Evolutionary conservation across 306 rosid species (phyloP), one percentile per base, ranked within the genome.

Genomic region (Alnus rubra): DNA sequence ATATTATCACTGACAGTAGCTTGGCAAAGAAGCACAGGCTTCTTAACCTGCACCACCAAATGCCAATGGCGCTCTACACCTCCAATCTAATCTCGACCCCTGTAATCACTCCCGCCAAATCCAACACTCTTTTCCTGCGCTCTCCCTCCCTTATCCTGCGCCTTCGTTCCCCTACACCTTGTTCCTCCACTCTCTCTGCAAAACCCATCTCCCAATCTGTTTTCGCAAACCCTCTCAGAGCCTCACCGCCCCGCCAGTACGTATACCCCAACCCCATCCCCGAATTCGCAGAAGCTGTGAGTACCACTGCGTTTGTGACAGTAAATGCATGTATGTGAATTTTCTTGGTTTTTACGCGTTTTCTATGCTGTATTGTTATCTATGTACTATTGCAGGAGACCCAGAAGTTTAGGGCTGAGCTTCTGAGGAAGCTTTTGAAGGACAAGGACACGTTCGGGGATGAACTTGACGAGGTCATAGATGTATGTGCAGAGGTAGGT

Each of bases 221-320:
- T 8, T 47, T 77, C 67, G 15, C 81, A 58, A 12, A 35, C 58
- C 64, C 52, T 60, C 84, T 80, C 35, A 3, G 87, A 54, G 74
- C 76, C 64, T 74, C 81, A 4, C 50, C 80, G 49, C 68, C 84
- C 76, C 85, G 48, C 3, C 75, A 76, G 48, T 84, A 81, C 77
- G 83, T 80, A 51, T 91, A 91, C 82, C 89, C 89, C 1, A 87
- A 89, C 88, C 90, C 98, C 49, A 65, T 64, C 75, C 92, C 94
- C 5, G 80, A 88, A 71, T 91, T 93, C 8, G 88, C 93, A 13
- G 82, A 82, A 82, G 69, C 54, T 18, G 89, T 85, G 53, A 76
- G 90, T 64, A 1, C 53, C 28, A 12, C 9, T 31, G 44, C 52
- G 52, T 49, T 10, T 12, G 52, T 49, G 52, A 49, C 3, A 49